Conservation (phyloP, 164 flowering plant genomes). For the Stephania yunnanensis region DNA sequence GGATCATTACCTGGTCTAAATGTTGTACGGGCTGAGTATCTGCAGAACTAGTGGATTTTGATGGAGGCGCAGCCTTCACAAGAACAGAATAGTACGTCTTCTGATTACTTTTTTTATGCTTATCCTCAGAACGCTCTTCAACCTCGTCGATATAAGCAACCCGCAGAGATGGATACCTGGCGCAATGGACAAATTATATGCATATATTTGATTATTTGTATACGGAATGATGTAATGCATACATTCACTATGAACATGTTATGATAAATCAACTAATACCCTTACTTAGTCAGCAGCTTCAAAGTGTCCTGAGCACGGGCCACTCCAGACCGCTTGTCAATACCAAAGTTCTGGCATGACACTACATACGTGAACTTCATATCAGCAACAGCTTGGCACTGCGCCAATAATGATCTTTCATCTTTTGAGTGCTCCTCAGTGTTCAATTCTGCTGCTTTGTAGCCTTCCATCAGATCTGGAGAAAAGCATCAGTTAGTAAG, state of each 20-base stretch:
- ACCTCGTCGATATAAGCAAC: constrained; percentile 98
- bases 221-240: not conserved
- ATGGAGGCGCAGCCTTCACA: constrained; percentile 77
- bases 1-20: constrained; percentile 66
- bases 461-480: constrained; percentile 64
- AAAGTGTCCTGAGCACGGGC: constrained; percentile 60
- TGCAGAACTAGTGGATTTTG: constrained; percentile 48
- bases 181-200: constrained; percentile 6
- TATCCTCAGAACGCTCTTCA: constrained; percentile 68
- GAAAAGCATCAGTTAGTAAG: not conserved
- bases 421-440: constrained; percentile 52
- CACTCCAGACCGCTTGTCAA: constrained; percentile 64
- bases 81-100: constrained; percentile 81
- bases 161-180: constrained; percentile 89
- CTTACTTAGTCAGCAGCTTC: constrained; percentile 58
- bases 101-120: constrained; percentile 48
- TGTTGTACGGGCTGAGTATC: constrained; percentile 61
- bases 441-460: constrained; percentile 62
- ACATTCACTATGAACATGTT: too few relatives aligned
- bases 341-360: constrained; percentile 71
- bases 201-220: not conserved
- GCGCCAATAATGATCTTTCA: constrained; percentile 56
- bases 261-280: not conserved
- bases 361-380: constrained; percentile 81
- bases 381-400: constrained; percentile 75